Evolutionary conservation across 352 stramenopile genomes (phyloP).

Genomic region (Globisporangium cylindrosporum): DNA sequence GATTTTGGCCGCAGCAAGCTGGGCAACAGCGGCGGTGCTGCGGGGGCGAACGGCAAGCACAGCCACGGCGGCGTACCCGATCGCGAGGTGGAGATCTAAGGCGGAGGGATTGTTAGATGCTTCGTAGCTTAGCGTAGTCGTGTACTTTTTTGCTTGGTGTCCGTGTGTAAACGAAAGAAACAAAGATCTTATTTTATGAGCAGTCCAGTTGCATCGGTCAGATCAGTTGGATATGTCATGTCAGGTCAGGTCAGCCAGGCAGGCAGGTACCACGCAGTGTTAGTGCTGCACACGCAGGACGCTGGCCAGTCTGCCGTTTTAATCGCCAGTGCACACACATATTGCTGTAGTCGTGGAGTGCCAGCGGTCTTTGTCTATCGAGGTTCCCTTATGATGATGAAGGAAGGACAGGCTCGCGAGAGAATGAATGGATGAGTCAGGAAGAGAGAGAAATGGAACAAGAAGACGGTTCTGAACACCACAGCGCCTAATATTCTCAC

Average conservation of each 20-base stretch:
- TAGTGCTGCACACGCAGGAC: neutral
- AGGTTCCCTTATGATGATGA: neutral
- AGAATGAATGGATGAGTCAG: neutral
- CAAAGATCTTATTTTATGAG: slow-evolving; percentile 10
- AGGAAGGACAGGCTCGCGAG: neutral
- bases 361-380: neutral
- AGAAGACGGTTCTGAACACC: neutral
- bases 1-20: slow-evolving; percentile 23
- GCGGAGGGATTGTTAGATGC: neutral
- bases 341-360: neutral
- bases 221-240: neutral
- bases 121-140: slow-evolving; percentile 1
- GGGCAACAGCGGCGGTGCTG: slow-evolving; percentile 10
- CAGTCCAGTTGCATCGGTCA: neutral
- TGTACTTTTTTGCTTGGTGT: slow-evolving; percentile 9
- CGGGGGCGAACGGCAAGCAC: neutral
- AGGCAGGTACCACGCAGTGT: neutral
- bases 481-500: neutral
- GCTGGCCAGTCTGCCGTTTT: neutral
- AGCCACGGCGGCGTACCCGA: slow-evolving; percentile 20
- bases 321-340: neutral
- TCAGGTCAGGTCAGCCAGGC: neutral
- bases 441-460: neutral
- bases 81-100: slow-evolving; percentile 71
- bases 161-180: neutral